Evolutionary conservation across 1,284 basidiomycete species (phyloP).

Genomic region (Xerocomus amazonicus): DNA sequence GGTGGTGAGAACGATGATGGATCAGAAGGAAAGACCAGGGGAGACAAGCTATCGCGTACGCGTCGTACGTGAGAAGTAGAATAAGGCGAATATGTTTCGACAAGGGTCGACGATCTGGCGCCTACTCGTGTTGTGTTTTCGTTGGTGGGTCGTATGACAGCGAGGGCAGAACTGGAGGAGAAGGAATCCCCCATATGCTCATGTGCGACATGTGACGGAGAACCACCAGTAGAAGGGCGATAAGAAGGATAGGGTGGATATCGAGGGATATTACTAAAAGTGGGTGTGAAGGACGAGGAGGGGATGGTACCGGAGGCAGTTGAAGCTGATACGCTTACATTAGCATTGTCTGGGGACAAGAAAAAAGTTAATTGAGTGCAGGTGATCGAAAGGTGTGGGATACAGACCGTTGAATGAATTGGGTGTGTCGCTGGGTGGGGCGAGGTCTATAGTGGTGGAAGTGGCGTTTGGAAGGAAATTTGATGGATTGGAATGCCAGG

Average conservation of each 20-base stretch:
- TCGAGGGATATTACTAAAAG: slow-evolving; percentile 24
- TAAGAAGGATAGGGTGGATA: slow-evolving; percentile 23
- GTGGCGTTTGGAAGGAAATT: slow-evolving; percentile 18
- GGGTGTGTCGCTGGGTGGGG: slow-evolving; percentile 8
- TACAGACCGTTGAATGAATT: slow-evolving; percentile 22
- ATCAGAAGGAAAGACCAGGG: slow-evolving; percentile 22
- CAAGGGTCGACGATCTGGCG: slow-evolving; percentile 7
- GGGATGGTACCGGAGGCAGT: slow-evolving; percentile 16
- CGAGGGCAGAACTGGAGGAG: slow-evolving; percentile 8
- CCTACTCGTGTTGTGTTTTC: slow-evolving; percentile 12
- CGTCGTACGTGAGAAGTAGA: slow-evolving; percentile 16
- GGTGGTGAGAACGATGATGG: slow-evolving; percentile 10
- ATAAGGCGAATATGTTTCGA: slow-evolving; percentile 8
- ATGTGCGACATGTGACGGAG: slow-evolving; percentile 15
- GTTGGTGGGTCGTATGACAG: slow-evolving; percentile 21
- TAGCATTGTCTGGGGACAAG: slow-evolving; percentile 11
- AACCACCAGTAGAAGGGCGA: slow-evolving; percentile 15
- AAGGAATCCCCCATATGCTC: slow-evolving; percentile 14
- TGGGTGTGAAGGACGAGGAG: slow-evolving; percentile 18
- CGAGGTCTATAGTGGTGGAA: slow-evolving; percentile 6
- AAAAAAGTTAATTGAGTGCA: slow-evolving; percentile 6
- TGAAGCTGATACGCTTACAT: slow-evolving; percentile 10
- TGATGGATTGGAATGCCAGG: slow-evolving; percentile 19
- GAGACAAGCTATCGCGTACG: slow-evolving; percentile 25
- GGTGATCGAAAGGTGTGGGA: slow-evolving; percentile 6